Percentiles rank a stretch among this genome's conserved stretches.
phyloP scores from a whole-genome alignment of 2,329 filamentous ascomycete species.

The Didymella exigua region DNA sequence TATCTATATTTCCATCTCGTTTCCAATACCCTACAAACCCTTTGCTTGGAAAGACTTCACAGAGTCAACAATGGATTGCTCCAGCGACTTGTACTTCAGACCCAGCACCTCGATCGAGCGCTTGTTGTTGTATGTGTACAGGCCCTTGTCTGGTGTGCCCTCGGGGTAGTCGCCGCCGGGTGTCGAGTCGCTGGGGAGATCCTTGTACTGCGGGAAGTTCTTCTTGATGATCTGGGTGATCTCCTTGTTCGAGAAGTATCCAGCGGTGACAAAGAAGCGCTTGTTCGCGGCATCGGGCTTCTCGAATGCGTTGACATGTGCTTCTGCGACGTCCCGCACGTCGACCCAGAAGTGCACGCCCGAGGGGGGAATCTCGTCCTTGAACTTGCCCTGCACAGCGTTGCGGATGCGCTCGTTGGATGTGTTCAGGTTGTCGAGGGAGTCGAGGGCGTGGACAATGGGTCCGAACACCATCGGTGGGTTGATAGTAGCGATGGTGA shows the following conservation, averaged over 20 bases:
- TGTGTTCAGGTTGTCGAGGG: constrained; percentile 70
- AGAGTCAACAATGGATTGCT: constrained; percentile 65
- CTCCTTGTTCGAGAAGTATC: constrained; percentile 65
- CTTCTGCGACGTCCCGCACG: constrained; percentile 63
- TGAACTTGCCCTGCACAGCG: constrained; percentile 67
- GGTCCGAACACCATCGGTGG: constrained; percentile 59
- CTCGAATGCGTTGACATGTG: constrained; percentile 65
- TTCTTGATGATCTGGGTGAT: constrained; percentile 62
- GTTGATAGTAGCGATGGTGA: constrained; percentile 56
- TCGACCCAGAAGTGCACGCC: constrained; percentile 58
- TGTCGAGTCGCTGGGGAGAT: constrained; percentile 53
- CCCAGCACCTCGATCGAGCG: constrained; percentile 63
- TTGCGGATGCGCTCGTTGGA: constrained; percentile 72
- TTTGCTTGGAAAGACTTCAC: constrained; percentile 66
- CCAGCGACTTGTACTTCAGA: constrained; percentile 63
- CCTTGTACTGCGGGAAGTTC: constrained; percentile 60
- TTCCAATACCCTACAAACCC: constrained; percentile 46
- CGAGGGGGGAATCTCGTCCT: constrained; percentile 62
- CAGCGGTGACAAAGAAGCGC: constrained; percentile 66
- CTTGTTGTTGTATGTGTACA: constrained; percentile 60
- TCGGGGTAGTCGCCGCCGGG: constrained; percentile 54
- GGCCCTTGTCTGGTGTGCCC: constrained; percentile 50
- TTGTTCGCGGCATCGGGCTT: constrained; percentile 63
- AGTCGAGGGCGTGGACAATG: constrained; percentile 64
- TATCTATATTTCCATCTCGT: not conserved